Conservation (phyloP, 2,329 filamentous ascomycete species). For the Penicillium sp. region DNA sequence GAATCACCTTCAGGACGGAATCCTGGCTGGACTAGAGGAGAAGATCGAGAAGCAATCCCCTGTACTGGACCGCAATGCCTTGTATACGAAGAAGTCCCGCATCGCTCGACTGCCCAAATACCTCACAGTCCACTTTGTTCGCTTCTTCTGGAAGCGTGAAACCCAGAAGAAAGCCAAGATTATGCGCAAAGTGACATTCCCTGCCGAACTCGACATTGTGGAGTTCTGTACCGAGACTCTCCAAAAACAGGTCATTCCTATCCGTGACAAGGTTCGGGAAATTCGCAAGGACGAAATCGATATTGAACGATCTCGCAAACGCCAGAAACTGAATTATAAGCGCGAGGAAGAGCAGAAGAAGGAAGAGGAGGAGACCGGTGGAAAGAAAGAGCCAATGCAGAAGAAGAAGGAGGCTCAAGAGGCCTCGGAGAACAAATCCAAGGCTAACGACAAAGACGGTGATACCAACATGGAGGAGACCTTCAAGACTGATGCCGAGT, state of each 20-base stretch:
- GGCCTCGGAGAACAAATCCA: conserved; percentile 54
- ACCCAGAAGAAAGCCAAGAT: conserved; percentile 99
- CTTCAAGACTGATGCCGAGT: conserved; percentile 92
- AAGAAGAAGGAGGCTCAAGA: conserved; percentile 54
- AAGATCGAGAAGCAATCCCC: conserved; percentile 89
- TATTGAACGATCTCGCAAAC: conserved; percentile 86
- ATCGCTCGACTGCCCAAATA: conserved; percentile 93
- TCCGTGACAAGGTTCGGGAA: conserved; percentile 95
- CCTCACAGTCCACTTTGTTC: conserved; percentile 93
- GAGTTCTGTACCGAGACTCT: conserved; percentile 96
- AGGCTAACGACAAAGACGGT: conserved; percentile 61
- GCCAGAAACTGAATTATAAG: conserved; percentile 74
- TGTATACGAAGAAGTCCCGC: conserved; percentile 88
- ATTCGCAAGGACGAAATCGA: conserved; percentile 95
- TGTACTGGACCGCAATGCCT: conserved; percentile 73
- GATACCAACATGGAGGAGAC: conserved; percentile 74
- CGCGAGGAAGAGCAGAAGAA: conserved; percentile 56
- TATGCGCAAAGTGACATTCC: conserved; percentile 97
- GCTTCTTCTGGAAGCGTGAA: conserved; percentile 96
- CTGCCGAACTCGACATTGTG: conserved; percentile 86
- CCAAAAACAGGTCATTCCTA: conserved; percentile 78
- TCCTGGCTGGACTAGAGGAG: conserved; percentile 79
- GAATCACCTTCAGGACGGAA: conserved; percentile 89
- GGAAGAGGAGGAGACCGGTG: conserved; percentile 37
- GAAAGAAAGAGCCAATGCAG: conserved; percentile 47